Base-by-base conservation (phyloP, 2,329 filamentous ascomycete species). In the Fusarium pseudoanthophilum region DNA sequence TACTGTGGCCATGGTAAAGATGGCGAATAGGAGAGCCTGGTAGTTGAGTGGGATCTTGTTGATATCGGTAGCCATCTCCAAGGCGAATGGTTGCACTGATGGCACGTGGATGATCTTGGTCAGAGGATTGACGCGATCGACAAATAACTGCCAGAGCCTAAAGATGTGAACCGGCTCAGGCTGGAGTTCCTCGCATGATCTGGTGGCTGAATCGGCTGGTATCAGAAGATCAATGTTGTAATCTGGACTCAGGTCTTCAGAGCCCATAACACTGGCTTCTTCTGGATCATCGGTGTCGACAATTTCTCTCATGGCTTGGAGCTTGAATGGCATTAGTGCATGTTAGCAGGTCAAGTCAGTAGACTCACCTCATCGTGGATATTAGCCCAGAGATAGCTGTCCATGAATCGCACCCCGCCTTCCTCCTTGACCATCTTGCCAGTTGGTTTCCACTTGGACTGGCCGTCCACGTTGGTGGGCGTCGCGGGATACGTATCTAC, bases 41-140 rank as follows among this genome's bases (percentile, higher is more conserved):
- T 89, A 81, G 60, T 88, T 88, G 45, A 87, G 85, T 0, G 87
- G 86, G 4, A 93, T 81, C 46, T 84, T 85, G 18, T 83, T 82
- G 26, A 91, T 83, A 68, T 89, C 86, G 21, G 85, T 85, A 3
- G 87, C 88, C 5, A 91, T 91, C 65, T 92, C 88, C 42, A 92
- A 86, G 13, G 95, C 84, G 51, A 88, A 87, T 5, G 88, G 87
- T 76, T 94, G 91, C 8, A 94, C 80, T 0, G 90, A 90, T 1
- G 93, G 92, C 4, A 92, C 87, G 78, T 95, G 93, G 30, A 94
- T 90, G 51, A 89, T 83, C 78, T 95, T 95, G 73, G 90, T 89
- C 51, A 94, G 80, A 0, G 93, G 92, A 75, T 95, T 92, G 62
- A 95, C 90, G 69, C 93, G 91, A 55, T 93, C 90, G 11, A 94